phyloP scores from a whole-genome alignment of 2,329 filamentous ascomycete genomes.

The Beauveria brongniartii region DNA sequence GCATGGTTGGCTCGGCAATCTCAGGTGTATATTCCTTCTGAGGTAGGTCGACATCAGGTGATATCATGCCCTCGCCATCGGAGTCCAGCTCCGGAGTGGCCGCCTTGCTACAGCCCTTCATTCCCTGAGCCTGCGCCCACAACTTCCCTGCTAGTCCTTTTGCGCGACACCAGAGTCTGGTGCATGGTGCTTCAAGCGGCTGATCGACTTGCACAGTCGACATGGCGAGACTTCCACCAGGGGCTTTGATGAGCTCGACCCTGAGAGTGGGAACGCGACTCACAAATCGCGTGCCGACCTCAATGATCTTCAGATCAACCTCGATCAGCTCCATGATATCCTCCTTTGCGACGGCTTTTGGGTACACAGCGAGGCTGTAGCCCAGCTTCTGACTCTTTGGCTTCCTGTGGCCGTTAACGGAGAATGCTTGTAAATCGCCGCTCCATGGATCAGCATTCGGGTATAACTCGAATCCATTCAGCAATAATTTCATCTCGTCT shows the following conservation, averaged over 20 bases:
- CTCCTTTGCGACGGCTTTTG: conserved; percentile 39
- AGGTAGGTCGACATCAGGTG: background rate
- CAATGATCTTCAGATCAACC: conserved; percentile 50
- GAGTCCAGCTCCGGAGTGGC: background rate
- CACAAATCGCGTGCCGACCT: conserved; percentile 49
- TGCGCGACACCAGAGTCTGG: conserved; percentile 44
- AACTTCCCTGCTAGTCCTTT: conserved; percentile 27
- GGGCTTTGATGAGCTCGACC: conserved; percentile 54
- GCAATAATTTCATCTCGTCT: conserved; percentile 37
- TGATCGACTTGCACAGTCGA: conserved; percentile 34
- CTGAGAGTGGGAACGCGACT: conserved; percentile 47
- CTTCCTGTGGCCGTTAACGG: conserved; percentile 32
- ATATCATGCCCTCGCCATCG: background rate
- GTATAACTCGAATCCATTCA: conserved; percentile 56
- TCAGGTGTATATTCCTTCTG: background rate
- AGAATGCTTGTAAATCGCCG: conserved; percentile 35
- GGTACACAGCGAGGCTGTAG: conserved; percentile 37
- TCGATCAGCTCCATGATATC: conserved; percentile 44
- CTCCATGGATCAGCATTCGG: conserved; percentile 40
- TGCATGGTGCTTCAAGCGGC: conserved; percentile 25
- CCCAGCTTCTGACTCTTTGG: conserved; percentile 35
- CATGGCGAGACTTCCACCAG: conserved; percentile 47
- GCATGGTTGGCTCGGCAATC: background rate
- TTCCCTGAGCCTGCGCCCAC: conserved; percentile 8
- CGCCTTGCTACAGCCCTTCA: conserved; percentile 14